Conservation (phyloP, 129 eudicot genomes). For the Ambrosia artemisiifolia region DNA sequence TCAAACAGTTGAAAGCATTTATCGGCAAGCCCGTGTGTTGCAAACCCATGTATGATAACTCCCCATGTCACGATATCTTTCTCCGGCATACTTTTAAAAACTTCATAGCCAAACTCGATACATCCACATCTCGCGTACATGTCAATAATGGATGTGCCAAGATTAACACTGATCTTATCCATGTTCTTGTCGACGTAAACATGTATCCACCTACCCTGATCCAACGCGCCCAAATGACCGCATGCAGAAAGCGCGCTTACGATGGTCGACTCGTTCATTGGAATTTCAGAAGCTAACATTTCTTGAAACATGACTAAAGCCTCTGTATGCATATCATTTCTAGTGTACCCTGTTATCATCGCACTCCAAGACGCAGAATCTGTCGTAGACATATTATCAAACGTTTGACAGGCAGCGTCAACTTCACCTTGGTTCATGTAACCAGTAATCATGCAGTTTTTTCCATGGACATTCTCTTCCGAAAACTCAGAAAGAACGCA, state of each 20-base stretch:
- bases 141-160: slow-evolving; percentile 42
- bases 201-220: slow-evolving; percentile 53
- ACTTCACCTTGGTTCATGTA: slow-evolving; percentile 38
- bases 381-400: slow-evolving; percentile 28
- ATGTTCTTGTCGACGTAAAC: slow-evolving; percentile 23
- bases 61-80: slow-evolving; percentile 52
- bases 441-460: slow-evolving; percentile 39
- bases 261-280: slow-evolving; percentile 31
- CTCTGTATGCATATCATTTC: slow-evolving; percentile 31
- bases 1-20: slow-evolving; percentile 47
- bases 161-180: slow-evolving; percentile 20
- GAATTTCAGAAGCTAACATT: slow-evolving; percentile 29
- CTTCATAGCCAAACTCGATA: slow-evolving; percentile 31
- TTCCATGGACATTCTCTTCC: slow-evolving; percentile 31
- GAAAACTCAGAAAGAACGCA: slow-evolving; percentile 29
- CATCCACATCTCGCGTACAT: slow-evolving; percentile 55
- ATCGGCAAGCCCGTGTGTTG: slow-evolving; percentile 31
- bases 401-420: slow-evolving; percentile 16
- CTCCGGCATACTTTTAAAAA: slow-evolving; percentile 35
- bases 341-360: slow-evolving; percentile 42
- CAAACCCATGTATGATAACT: slow-evolving; percentile 43
- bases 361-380: slow-evolving; percentile 52
- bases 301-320: slow-evolving; percentile 34
- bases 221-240: slow-evolving; percentile 33
- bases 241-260: slow-evolving; percentile 48